A percentile compares a stretch with the other conserved stretches of the same genome.
These are phyloP conservation scores for Phytopythium litorale DNA, from an alignment of 352 stramenopile species.

Conservation along the genomic window DNA sequence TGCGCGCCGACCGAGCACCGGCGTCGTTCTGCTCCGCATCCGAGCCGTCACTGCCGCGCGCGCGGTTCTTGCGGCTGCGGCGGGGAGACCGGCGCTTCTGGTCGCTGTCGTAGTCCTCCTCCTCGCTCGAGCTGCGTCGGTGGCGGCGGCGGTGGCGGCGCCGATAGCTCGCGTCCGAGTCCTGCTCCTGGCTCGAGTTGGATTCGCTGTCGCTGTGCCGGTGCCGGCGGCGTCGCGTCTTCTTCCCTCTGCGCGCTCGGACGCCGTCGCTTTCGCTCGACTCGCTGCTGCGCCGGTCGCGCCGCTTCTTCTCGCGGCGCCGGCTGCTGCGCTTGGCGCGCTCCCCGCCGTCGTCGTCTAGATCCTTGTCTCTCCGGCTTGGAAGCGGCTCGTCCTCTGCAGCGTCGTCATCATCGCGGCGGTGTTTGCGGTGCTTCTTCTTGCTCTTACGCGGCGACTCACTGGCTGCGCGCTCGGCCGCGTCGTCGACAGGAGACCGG, in stretches of 20 bases:
- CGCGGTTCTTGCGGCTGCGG: constrained; percentile 30
- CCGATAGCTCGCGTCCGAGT: constrained; percentile 38
- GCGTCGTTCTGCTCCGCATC: constrained; percentile 26
- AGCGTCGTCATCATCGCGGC: constrained; percentile 18
- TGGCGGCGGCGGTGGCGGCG: constrained; percentile 38
- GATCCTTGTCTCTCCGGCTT: constrained; percentile 14
- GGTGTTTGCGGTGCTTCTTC: constrained; percentile 55
- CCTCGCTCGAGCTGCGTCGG: constrained; percentile 48
- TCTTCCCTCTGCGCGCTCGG: constrained; percentile 19
- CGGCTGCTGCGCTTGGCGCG: constrained; percentile 40
- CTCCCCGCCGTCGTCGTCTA: constrained; percentile 20
- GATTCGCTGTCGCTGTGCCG: constrained; percentile 47
- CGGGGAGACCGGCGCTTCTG: constrained; percentile 33
- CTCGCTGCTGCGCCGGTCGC: constrained; percentile 31
- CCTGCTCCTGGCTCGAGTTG: constrained; percentile 37
- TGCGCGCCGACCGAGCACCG: constrained; percentile 21
- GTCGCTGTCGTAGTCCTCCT: constrained; percentile 49
- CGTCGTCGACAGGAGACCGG: constrained; percentile 17
- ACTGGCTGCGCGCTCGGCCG: constrained; percentile 15
- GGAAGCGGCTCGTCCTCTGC: constrained; percentile 14
- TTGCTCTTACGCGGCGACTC: constrained; percentile 64
- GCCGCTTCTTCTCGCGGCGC: constrained; percentile 47
- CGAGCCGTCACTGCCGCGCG: constrained; percentile 25
- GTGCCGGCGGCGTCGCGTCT: constrained; percentile 19
- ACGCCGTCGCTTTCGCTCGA: constrained; percentile 40